Evolutionary conservation across 495 filamentous ascomycete genomes (phyloP), one percentile per base, ranked within the genome.

Genomic region (Penicillium goetzii): DNA sequence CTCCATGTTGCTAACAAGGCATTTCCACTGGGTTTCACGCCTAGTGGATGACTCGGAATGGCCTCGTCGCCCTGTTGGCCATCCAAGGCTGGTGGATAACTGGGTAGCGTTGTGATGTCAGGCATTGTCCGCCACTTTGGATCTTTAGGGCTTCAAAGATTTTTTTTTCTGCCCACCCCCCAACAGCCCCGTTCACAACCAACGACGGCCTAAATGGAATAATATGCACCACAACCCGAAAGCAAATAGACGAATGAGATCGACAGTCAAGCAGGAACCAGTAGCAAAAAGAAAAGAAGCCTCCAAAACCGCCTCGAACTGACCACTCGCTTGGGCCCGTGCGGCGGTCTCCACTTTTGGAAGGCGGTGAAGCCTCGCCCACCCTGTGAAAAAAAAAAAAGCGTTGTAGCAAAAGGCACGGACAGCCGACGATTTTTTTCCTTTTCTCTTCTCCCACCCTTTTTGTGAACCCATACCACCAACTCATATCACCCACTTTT

Each of bases 21-120:
- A 82, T 99, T 99, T 55, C 95, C 95, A 68, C 87, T 84, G 0
- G 95, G 95, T 69, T 92, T 96, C 66, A 98, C 84, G 45, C 89
- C 88, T 33, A 97, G 78, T 23, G 94, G 94, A 80, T 99, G 95
- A 45, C 81, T 80, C 17, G 90, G 90, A 55, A 97, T 88, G 34
- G 76, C 72, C 59, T 80, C 74, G 58, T 59, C 52, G 26, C 34
- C 63, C 14, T 45, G 52, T 40, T 71, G 63, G 17, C 65, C 64
- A 56, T 74, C 62, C 41, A 43, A 58, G 40, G 57, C 52, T n/a
- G 63, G 60, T 52, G 69, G 63, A 65, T 70, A 56, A 58, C 56
- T 64, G 11, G 62, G 65, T 47, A 74, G 62, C 26, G 67, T 61
- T 64, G 72, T 72, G 62, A 76, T 75, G 60, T 72, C 71, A 64